phyloP scores from a whole-genome alignment of 1,139 yeast species.

The Sugiyamaella novakii region DNA sequence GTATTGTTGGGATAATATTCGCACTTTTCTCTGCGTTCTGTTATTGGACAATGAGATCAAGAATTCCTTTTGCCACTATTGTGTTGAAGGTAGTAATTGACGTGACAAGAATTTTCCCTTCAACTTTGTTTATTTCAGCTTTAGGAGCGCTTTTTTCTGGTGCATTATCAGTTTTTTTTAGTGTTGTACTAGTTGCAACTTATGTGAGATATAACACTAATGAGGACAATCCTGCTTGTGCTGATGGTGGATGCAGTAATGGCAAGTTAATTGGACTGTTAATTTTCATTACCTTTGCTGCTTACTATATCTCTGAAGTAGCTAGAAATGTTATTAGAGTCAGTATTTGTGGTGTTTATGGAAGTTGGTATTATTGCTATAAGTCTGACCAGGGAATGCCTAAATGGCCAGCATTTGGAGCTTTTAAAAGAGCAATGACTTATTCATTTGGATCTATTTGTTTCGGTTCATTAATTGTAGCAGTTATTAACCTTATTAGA shows the following conservation, averaged over 20 bases:
- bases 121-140: slow-evolving; percentile 63
- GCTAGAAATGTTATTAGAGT: slow-evolving; percentile 82
- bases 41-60: slow-evolving; percentile 69
- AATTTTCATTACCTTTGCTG: slow-evolving; percentile 78
- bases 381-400: slow-evolving; percentile 82
- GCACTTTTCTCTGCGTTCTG: slow-evolving; percentile 62
- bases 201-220: slow-evolving; percentile 70
- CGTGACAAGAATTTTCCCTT: slow-evolving; percentile 71
- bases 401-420: slow-evolving; percentile 74
- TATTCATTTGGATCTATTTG: slow-evolving; percentile 90
- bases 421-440: slow-evolving; percentile 80
- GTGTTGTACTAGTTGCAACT: slow-evolving; percentile 69
- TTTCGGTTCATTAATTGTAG: slow-evolving; percentile 81
- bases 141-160: slow-evolving; percentile 67
- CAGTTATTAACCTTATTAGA: slow-evolving; percentile 67
- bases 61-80: slow-evolving; percentile 75
- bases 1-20: slow-evolving; percentile 62
- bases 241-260: slow-evolving; percentile 69
- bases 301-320: slow-evolving; percentile 83
- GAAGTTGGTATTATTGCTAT: slow-evolving; percentile 87
- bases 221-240: slow-evolving; percentile 52
- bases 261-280: slow-evolving; percentile 66
- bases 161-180: slow-evolving; percentile 64
- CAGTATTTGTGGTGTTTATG: slow-evolving; percentile 81
- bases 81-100: slow-evolving; percentile 72